Conservation (phyloP, 805 yeast species). For the Metschnikowia arizonensis region DNA sequence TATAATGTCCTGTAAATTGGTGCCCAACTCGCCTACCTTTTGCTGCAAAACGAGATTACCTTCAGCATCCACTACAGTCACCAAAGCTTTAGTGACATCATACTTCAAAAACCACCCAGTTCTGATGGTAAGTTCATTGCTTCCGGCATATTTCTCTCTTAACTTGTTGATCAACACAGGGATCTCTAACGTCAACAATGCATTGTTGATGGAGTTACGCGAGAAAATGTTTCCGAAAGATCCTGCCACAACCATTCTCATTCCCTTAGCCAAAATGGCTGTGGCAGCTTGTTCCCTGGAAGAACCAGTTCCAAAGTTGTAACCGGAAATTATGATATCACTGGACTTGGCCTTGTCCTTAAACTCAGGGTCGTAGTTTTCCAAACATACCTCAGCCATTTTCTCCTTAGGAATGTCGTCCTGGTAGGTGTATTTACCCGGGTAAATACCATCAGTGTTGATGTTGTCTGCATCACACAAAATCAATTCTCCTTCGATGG, state of each 20-base stretch:
- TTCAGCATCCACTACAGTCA: slow-evolving; percentile 66
- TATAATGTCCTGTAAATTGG: slow-evolving; percentile 92
- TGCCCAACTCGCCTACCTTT: slow-evolving; percentile 93
- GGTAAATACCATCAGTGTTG: slow-evolving; percentile 98
- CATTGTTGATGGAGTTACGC: slow-evolving; percentile 95
- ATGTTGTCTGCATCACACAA: slow-evolving; percentile 95
- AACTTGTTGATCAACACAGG: slow-evolving; percentile 79
- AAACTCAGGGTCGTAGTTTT: slow-evolving; percentile 92
- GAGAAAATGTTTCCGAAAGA: slow-evolving; percentile 96
- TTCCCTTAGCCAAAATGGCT: slow-evolving; percentile 91
- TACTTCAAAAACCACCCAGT: slow-evolving; percentile 91
- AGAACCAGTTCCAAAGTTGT: slow-evolving; percentile 96
- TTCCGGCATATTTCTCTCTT: slow-evolving; percentile 58
- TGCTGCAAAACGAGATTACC: slow-evolving; percentile 65
- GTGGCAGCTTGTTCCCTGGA: slow-evolving; percentile 99
- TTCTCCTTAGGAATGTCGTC: slow-evolving; percentile 92
- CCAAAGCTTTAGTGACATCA: slow-evolving; percentile 86
- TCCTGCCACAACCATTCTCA: slow-evolving; percentile 90
- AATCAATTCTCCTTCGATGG: slow-evolving; percentile 85
- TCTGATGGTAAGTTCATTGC: slow-evolving; percentile 79
- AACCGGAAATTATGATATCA: slow-evolving; percentile 89
- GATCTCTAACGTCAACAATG: slow-evolving; percentile 86
- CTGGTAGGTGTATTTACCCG: slow-evolving; percentile 98
- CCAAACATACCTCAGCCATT: slow-evolving; percentile 99
- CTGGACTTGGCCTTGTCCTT: slow-evolving; percentile 75